Evolutionary conservation across 257 asterid species (phyloP), one percentile per base, ranked within the genome.

Genomic region (Solanum phureja): DNA sequence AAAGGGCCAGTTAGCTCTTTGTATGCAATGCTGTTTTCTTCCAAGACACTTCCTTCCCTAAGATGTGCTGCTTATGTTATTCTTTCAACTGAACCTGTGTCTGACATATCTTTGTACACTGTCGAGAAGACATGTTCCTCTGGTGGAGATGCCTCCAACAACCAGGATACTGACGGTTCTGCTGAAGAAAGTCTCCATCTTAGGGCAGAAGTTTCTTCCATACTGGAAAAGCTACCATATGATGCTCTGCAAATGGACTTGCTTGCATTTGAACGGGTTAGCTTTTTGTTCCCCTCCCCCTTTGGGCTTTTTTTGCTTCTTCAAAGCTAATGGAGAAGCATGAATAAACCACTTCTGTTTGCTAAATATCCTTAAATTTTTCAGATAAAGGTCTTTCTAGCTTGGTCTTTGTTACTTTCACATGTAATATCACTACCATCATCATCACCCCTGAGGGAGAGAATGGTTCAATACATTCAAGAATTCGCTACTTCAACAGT

Each of bases 391-490:
- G 89, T 93, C 62, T 90, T 94, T 79, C 91, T 96, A 90, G 95
- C 98, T 84, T 97, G 99, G 99, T 91, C 95, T 92, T 94, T 97
- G 90, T 91, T 97, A 88, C 95, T 97, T 86, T 92, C 98, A 23
- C 94, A 92, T 91, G 88, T 96, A 62, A 91, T 88, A 72, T 95
- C 98, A 84, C 93, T 97, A 90, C 98, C 99, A 83, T 88, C 98
- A 16, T 94, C 99, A 86, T 94, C 99, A 74, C 91, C 94, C 37
- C 89, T 82, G 89, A 93, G 98, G 92, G 98, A 97, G 91, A 95
- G 89, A 89, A 87, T 95, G 90, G 91, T 96, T 89, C 99, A 96
- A 84, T 95, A 94, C 89, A 94, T 97, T 82, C 98, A 95, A 91
- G 95, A 96, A 86, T 92, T 93, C 66, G 92, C 94, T 76, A 91